Base-by-base conservation (phyloP, 208 protist genomes). In the Acanthamoeba comandoni region DNA sequence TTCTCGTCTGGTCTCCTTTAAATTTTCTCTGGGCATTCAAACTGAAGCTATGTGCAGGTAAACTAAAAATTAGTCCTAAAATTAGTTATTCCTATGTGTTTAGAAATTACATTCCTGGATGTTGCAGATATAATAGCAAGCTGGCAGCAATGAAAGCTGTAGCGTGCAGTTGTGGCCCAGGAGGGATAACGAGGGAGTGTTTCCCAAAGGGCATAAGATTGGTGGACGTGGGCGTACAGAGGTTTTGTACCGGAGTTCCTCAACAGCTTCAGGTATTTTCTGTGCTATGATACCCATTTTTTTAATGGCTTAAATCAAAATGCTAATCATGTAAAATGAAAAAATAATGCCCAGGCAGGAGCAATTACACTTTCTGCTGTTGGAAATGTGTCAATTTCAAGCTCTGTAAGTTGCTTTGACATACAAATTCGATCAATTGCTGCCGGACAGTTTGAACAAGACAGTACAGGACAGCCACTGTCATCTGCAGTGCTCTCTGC, bases 11-110 rank as follows among this genome's bases (percentile, higher is more conserved):
- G 24, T 65, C 24, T 22, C 58, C 22, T 22, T 29, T 5, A 65
- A 65, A 26, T 65, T 65, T 22, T 65, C 58, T 22, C 58, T 65
- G 1, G 58, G 22, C 58, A 65, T 26, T 65, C 58, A 65, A 26
- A 65, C 58, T 26, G 58, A 65, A 26, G 58, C 58, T 4, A 65
- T 65, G 58, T 65, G 58, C 58, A 65, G 24, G 22, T 65, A 65
- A 22, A 29, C 24, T 65, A 15, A 15, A 62, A 62, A n/a, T 15
- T 65, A n/a, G n/a, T n/a, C n/a, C n/a, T n/a, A n/a, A n/a, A n/a
- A n/a, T n/a, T n/a, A n/a, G n/a, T n/a, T n/a, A n/a, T n/a, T n/a
- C n/a, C n/a, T n/a, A n/a, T n/a, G n/a, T n/a, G n/a, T n/a, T n/a
- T n/a, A n/a, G n/a, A n/a, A n/a, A n/a, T n/a, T n/a, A n/a, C n/a